Conservation (phyloP, 306 rosid genomes). For the Ammopiptanthus mongolicus region DNA sequence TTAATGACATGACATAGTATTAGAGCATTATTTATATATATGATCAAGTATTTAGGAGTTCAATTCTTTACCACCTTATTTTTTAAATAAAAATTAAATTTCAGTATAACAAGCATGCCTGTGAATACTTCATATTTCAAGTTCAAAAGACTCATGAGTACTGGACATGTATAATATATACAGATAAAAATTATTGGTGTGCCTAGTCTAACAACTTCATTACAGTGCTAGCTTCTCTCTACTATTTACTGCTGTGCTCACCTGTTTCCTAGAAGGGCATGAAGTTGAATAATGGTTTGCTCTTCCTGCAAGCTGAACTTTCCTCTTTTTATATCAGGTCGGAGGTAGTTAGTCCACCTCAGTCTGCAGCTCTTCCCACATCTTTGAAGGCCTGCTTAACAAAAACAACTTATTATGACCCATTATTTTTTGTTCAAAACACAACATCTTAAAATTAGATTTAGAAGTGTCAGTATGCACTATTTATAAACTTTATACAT, state of each 20-base stretch:
- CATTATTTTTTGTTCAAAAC: not conserved
- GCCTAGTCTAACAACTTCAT: not conserved
- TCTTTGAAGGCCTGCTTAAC: conserved; percentile 36
- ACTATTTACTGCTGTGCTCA: not conserved
- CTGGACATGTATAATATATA: no score
- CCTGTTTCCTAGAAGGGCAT: conserved; percentile 57
- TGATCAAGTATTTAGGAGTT: not conserved
- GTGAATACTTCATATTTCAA: no score
- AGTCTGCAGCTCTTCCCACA: conserved; percentile 57
- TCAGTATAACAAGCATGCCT: no score
- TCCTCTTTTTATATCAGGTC: conserved; percentile 52
- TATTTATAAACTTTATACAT: not conserved
- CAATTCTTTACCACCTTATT: no score
- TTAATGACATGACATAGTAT: no score
- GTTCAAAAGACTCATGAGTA: no score
- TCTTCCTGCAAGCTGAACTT: conserved; percentile 52
- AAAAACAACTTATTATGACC: not conserved
- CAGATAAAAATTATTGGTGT: no score
- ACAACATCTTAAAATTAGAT: not conserved
- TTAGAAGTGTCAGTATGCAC: not conserved
- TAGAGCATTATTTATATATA: no score
- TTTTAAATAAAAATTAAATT: no score
- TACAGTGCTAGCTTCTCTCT: not conserved
- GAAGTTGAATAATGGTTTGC: conserved; percentile 50
- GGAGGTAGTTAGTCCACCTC: conserved; percentile 51